Base-by-base conservation (phyloP, 768 basidiomycete species). In the Paxillus rubicundulus region DNA sequence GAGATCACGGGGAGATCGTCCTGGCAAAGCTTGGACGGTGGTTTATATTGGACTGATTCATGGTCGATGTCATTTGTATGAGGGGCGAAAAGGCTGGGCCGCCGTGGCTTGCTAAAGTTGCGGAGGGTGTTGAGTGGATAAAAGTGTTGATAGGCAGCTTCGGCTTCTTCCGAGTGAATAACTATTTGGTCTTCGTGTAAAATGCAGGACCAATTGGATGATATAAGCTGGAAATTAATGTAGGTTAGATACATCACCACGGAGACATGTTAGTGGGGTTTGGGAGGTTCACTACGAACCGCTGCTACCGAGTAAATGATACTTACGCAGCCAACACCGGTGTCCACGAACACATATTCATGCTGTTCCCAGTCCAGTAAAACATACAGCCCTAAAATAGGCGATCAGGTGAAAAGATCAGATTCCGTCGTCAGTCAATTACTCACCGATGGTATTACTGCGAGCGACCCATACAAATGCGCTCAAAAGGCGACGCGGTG, bases 141-240 rank as follows among this genome's bases (percentile, higher is more conserved):
- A 60, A 87, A 87, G 58, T 87, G 78, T 64, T 88, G 86, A 51
- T 71, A 81, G 0, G 85, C 86, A 4, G 75, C 75, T 8, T 82
- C 80, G 47, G 77, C 78, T 65, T 86, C 85, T 68, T 88, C 87
- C 34, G 81, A 85, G 59, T 89, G 87, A 34, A 89, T 85, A 33
- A 87, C 85, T 52, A 89, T 85, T 55, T 85, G 78, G 45, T 72
- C 70, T 56, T 87, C 77, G 60, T 78, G 81, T 9, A 87, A 67
- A 43, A 87, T 87, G 60, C 86, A 89, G 20, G 85, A 87, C 87
- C 87, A 89, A 52, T 87, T 88, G 9, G 86, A 84, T 17, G 84
- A 85, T 63, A 77, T 73, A 12, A 79, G 75, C 86, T 87, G 54
- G 18, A 49, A 52, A 47, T 9, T 8, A 6, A 10, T 40, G 37